phyloP scores from a whole-genome alignment of 805 yeast species.

The Yamadazyma paraphyllophila region DNA sequence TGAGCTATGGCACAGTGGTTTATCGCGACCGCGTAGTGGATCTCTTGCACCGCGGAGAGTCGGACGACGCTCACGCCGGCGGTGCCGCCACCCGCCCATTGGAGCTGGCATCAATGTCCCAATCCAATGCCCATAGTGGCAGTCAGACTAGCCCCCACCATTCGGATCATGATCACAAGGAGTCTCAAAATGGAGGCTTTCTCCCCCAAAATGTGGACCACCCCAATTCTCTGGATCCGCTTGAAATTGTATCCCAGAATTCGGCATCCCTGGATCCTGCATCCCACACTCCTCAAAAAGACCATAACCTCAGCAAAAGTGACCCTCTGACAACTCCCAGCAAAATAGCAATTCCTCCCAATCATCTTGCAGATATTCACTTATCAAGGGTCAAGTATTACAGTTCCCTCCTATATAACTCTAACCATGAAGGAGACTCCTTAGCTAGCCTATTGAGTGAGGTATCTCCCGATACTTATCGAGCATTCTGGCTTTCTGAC shows the following conservation, averaged over 20 bases:
- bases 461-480: constrained; percentile 1
- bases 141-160: too few species aligned
- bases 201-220: too few species aligned
- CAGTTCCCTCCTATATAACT: constrained; percentile 21
- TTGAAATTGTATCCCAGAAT: too few species aligned
- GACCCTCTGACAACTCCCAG: neutral
- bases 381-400: constrained; percentile 24
- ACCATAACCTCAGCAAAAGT: neutral
- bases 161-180: too few species aligned
- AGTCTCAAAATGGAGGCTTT: too few species aligned
- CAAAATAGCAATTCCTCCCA: neutral
- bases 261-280: too few species aligned
- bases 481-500: neutral
- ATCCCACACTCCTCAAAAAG: neutral
- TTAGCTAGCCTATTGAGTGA: constrained; percentile 2
- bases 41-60: neutral
- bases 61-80: neutral
- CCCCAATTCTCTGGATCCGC: too few species aligned
- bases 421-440: constrained; percentile 2
- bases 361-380: neutral
- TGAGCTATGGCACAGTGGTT: constrained; percentile 33
- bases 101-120: too few species aligned
- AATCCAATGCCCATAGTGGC: too few species aligned
- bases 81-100: too few species aligned
- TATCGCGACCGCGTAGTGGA: constrained; percentile 17